Evolutionary conservation across 2,329 filamentous ascomycete genomes (phyloP).

Genomic region (Neonectria faginata): DNA sequence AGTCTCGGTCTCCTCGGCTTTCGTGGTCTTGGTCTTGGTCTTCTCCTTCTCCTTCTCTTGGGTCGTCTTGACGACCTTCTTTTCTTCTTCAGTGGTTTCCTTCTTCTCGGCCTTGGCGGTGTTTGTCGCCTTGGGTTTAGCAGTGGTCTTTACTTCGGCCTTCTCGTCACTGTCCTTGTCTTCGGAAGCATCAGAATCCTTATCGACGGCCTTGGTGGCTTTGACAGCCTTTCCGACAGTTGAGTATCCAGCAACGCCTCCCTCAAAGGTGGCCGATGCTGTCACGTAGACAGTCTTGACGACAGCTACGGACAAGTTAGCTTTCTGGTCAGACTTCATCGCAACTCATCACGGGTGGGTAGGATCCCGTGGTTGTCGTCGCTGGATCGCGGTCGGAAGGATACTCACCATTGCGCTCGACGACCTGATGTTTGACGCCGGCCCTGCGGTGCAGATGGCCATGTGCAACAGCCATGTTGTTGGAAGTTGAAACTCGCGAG

Average conservation of each 20-base stretch:
- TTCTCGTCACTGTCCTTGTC: background rate
- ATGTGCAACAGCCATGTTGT: constrained; percentile 49
- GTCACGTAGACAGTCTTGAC: constrained; percentile 57
- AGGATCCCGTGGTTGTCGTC: constrained; percentile 9
- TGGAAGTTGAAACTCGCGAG: background rate
- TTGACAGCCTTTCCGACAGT: constrained; percentile 46
- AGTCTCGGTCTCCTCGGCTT: constrained; percentile 21
- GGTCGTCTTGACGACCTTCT: constrained; percentile 23
- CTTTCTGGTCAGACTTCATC: constrained; percentile 28
- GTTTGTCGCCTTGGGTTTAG: constrained; percentile 25
- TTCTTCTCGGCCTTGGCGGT: constrained; percentile 30
- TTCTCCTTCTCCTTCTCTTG: constrained; percentile 33
- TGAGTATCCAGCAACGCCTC: constrained; percentile 58
- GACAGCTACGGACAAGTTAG: constrained; percentile 42
- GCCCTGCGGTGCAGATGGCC: constrained; percentile 45
- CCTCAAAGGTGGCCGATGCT: constrained; percentile 55
- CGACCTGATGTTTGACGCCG: constrained; percentile 46
- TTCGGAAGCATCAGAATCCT: constrained; percentile 8
- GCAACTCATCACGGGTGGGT: constrained; percentile 28
- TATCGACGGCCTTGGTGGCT: constrained; percentile 31
- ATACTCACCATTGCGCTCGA: constrained; percentile 32
- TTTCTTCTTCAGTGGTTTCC: constrained; percentile 35
- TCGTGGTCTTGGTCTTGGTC: constrained; percentile 27
- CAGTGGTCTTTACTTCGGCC: constrained; percentile 16
- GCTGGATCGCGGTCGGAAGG: background rate